Conservation (phyloP, 257 asterid species). For the Apocynum venetum region DNA sequence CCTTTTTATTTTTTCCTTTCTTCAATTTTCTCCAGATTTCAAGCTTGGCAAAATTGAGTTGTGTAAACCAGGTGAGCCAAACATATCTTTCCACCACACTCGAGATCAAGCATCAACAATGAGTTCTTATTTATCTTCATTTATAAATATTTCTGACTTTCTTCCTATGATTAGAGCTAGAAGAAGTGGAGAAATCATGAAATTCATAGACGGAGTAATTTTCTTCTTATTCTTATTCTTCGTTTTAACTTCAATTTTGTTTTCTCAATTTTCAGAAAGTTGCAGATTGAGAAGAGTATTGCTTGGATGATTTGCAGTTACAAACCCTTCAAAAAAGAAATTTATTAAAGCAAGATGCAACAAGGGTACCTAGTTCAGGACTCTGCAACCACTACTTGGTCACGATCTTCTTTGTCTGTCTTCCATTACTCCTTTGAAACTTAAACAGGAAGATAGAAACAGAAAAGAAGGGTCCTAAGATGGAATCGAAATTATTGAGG, state of each 20-base stretch:
- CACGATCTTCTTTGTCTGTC: slow-evolving; percentile 1
- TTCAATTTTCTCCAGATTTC: not conserved
- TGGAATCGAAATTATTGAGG: not conserved
- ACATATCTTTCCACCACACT: not conserved
- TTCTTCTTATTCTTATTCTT: not conserved
- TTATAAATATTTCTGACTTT: too few species aligned
- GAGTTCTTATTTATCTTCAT: too few species aligned
- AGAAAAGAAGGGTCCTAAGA: not conserved
- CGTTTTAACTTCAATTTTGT: not conserved
- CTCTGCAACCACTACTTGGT: slow-evolving; percentile 38
- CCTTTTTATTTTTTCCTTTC: not conserved
- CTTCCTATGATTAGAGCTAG: not conserved
- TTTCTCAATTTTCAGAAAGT: not conserved
- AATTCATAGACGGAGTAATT: not conserved
- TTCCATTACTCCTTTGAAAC: slow-evolving; percentile 30
- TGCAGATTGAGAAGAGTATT: not conserved
- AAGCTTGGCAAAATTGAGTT: not conserved
- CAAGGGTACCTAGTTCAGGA: slow-evolving; percentile 29
- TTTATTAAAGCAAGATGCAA: not conserved
- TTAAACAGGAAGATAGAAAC: not conserved
- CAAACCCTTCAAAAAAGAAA: not conserved
- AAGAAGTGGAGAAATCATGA: not conserved
- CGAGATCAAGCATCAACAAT: not conserved
- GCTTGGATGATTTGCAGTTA: slow-evolving; percentile 41
- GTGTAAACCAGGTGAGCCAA: not conserved